Conservation (phyloP, 2,329 filamentous ascomycete genomes). For the Gyromitra esculenta region DNA sequence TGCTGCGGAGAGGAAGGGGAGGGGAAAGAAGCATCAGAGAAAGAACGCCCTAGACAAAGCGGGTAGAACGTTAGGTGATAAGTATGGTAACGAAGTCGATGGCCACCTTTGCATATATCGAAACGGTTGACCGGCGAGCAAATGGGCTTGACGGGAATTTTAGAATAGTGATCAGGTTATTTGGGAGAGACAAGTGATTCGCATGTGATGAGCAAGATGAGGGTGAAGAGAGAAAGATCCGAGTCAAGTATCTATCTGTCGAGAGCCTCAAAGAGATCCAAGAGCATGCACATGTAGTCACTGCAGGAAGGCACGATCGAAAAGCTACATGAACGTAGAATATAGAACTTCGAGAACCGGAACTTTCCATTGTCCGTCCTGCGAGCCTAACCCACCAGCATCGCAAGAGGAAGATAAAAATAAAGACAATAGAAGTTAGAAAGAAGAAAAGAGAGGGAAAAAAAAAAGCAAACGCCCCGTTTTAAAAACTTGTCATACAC, state of each 20-base stretch:
- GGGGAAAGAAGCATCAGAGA: background rate
- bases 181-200: background rate
- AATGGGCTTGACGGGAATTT: background rate
- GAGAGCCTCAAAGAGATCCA: conserved; percentile 10
- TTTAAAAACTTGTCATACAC: conserved; percentile 54
- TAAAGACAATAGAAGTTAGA: conserved; percentile 35
- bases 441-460: conserved; percentile 44
- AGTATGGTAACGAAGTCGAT: conserved; percentile 2
- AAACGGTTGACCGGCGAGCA: background rate
- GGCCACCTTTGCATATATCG: background rate
- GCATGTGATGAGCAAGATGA: background rate
- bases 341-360: conserved; percentile 12
- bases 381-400: conserved; percentile 11
- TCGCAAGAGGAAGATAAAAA: conserved; percentile 1
- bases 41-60: background rate
- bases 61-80: background rate
- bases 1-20: background rate
- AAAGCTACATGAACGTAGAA: background rate
- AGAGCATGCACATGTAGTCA: background rate
- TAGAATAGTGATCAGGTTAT: conserved; percentile 5
- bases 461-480: conserved; percentile 50
- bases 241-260: background rate
- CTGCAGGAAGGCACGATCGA: background rate
- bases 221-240: background rate
- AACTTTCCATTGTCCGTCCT: conserved; percentile 16